Conservation (phyloP, 148 eudicot species). For the Rhododendron molle region DNA sequence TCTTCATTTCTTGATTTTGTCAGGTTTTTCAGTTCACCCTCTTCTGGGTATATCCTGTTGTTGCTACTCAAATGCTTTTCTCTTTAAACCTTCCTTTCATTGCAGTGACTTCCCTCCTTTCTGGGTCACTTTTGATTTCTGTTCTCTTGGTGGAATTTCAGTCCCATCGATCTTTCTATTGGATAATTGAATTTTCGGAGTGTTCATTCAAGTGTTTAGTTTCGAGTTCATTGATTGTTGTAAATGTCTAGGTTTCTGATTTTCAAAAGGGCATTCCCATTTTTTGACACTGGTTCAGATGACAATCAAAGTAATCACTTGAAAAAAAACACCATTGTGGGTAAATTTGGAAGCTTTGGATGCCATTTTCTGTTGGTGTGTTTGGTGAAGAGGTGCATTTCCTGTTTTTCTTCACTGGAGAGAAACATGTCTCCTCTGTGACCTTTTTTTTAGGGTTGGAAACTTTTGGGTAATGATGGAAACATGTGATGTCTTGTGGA, state of each 20-base stretch:
- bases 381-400: neutral
- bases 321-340: neutral
- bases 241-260: too few relatives aligned
- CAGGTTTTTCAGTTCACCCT: neutral
- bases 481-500: constrained; percentile 2
- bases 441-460: neutral
- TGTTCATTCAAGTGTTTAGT: neutral
- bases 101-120: neutral
- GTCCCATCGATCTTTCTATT: neutral
- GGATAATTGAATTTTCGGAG: neutral
- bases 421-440: neutral
- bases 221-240: neutral
- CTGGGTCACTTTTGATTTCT: neutral
- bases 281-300: neutral
- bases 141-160: neutral
- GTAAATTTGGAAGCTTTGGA: neutral
- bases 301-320: neutral
- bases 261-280: neutral
- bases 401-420: neutral
- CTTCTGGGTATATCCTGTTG: constrained; percentile 1
- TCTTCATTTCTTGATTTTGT: neutral
- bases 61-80: neutral
- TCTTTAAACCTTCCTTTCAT: neutral
- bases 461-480: neutral
- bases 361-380: neutral